Base-by-base conservation (phyloP, 73 alveolate genomes). In the Blepharisma stoltei region DNA sequence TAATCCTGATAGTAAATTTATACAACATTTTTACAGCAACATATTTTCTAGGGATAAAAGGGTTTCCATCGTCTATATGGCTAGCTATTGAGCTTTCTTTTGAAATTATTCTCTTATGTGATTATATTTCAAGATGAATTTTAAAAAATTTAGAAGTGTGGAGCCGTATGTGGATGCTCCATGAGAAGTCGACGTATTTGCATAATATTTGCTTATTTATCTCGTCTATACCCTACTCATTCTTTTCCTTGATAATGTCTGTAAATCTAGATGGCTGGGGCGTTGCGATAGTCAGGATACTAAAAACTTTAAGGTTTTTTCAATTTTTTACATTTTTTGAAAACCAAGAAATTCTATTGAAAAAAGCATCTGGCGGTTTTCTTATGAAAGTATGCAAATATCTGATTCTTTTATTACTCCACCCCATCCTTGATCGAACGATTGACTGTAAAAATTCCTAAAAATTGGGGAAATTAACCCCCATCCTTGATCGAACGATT, bases 31-130 rank as follows among this genome's bases (percentile, higher is more conserved):
- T 80, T 7, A 76, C 95, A 4, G 69, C 69, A 78, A 76, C 68
- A 54, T 88, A 88, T 54, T 88, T 66, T 46, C 49, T 84, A 6
- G 95, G 95, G 7, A 11, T 84, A 8, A 47, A 83, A 14, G 92
- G 89, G 41, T 88, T 83, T 54, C 95, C 95, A 5, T 27, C 75
- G 1, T 81, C 55, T 6, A 9, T 37, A 6, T 84, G 89, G 91
- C 80, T 88, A 27, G 8, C 48, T 25, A n/a, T 80, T 6, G 92
- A 88, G 49, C 1, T 88, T 53, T 21, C 52, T 18, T 55, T 47
- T 6, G 95, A 88, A 65, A 9, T 83, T 5, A 41, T 83, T 6
- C 68, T 88, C 23, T 46, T 88, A 7, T 5, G 78, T 38, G 94
- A 87, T 53, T 8, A 55, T 23, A 2, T 79, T 6, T 7, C 77